Base-by-base conservation (phyloP, 257 asterid genomes). In the Ehretia macrophylla region DNA sequence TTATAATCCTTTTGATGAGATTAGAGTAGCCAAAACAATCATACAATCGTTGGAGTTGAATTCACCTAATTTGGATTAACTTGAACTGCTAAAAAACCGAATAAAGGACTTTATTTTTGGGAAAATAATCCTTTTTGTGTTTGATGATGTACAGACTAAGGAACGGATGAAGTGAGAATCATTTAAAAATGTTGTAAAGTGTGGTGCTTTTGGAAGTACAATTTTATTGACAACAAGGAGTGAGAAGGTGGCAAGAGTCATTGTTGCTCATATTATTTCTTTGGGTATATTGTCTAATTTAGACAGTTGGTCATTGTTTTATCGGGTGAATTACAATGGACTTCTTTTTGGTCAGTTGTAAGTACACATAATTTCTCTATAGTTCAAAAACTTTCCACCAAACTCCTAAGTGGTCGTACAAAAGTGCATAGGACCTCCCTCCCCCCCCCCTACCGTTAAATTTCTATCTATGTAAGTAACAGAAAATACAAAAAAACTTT, bases 111-210 rank as follows among this genome's bases (percentile, higher is more conserved):
- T 49, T 56, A 61, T 54, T 68, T 50, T 10, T 52, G 32, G 62
- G 57, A 57, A 61, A 45, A 63, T 51, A 58, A 51, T 51, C 53
- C 50, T 70, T 27, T 60, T 70, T 53, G 62, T 70, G 17, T 47
- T 70, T 40, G 71, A 70, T 37, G 75, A 70, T 52, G 63, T 52
- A 4, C 64, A 71, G 75, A 62, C 21, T 55, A 75, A 73, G 49
- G 65, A 68, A 14, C 37, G 27, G 21, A 63, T 49, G 18, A 64
- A 63, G 49, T 68, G 74, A 71, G 58, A 59, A 10, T 49, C 51
- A 19, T 48, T 73, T 2, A 22, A 22, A 0, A 64, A 59, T 45
- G 23, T 53, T 20, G 38, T 72, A 35, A 18, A 61, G 18, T 17
- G 48, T 64, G 68, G 68, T 8, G 71, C 58, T 21, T 14, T 46